phyloP scores from a whole-genome alignment of 345 rosid species.

The Ailanthus altissimus region DNA sequence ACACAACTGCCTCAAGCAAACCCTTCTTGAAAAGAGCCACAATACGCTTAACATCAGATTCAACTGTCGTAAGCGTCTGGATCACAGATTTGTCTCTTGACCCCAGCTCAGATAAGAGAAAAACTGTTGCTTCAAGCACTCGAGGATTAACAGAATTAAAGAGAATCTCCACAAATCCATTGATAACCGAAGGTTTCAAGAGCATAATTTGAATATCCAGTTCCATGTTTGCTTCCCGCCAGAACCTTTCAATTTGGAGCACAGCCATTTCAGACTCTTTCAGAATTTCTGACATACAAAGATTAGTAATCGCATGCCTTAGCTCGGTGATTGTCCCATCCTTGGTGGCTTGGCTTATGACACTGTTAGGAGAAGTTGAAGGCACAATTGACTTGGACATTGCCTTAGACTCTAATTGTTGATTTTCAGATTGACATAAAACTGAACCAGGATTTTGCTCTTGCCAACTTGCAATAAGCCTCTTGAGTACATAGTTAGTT shows the following conservation, averaged over 20 bases:
- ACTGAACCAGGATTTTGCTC: slow-evolving; percentile 41
- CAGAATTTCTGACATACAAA: slow-evolving; percentile 62
- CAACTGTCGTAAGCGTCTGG: slow-evolving; percentile 62
- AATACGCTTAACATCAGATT: slow-evolving; percentile 62
- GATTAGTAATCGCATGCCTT: slow-evolving; percentile 46
- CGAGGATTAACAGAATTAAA: slow-evolving; percentile 57
- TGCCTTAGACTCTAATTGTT: slow-evolving; percentile 25
- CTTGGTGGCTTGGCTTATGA: slow-evolving; percentile 49
- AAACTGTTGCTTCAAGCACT: slow-evolving; percentile 54
- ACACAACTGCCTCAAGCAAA: slow-evolving; percentile 56
- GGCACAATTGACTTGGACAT: slow-evolving; percentile 31
- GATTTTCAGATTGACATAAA: slow-evolving; percentile 25
- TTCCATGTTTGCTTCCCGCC: slow-evolving; percentile 47
- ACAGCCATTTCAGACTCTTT: slow-evolving; percentile 66
- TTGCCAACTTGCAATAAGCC: slow-evolving; percentile 68
- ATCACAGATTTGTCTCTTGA: slow-evolving; percentile 66
- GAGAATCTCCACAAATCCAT: slow-evolving; percentile 71
- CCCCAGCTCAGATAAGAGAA: slow-evolving; percentile 63
- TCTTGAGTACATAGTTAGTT: slow-evolving; percentile 66
- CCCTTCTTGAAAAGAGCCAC: slow-evolving; percentile 67
- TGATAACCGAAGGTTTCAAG: slow-evolving; percentile 54
- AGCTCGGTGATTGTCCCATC: slow-evolving; percentile 52
- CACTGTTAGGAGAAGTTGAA: slow-evolving; percentile 50
- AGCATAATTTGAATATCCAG: slow-evolving; percentile 49
- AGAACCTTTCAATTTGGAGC: slow-evolving; percentile 54